These are phyloP conservation scores for Cerrena zonata DNA, from an alignment of 1,284 basidiomycete species.

Conservation along the genomic window DNA sequence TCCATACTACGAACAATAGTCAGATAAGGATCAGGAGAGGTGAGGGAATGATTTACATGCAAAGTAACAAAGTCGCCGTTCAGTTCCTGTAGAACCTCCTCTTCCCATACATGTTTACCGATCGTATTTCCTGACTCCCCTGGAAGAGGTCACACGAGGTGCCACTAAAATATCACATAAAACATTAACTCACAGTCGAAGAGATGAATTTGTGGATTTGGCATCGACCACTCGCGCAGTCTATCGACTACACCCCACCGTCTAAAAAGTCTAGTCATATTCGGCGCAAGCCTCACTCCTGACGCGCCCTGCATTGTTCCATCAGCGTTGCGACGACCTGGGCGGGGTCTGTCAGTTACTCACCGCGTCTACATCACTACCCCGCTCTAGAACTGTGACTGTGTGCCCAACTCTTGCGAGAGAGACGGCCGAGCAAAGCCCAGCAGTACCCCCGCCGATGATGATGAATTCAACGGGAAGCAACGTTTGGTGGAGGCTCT, in stretches of 20 bases:
- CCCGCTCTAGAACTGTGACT: constrained; percentile 27
- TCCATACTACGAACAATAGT: constrained; percentile 17
- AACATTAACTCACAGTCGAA: constrained; percentile 6
- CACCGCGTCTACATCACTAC: constrained; percentile 15
- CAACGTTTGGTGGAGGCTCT: constrained; percentile 6
- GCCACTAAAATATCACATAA: not conserved
- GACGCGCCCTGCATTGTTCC: constrained; percentile 17
- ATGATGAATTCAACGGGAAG: constrained; percentile 26
- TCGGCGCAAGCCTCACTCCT: constrained; percentile 25
- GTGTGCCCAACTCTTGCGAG: constrained; percentile 26
- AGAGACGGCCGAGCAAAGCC: constrained; percentile 25
- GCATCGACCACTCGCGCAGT: not conserved
- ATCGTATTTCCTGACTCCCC: constrained; percentile 20
- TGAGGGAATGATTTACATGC: constrained; percentile 18
- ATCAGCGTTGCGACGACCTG: not conserved
- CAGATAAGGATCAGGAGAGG: not conserved
- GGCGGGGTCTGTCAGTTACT: constrained; percentile 4
- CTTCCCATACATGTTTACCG: constrained; percentile 22
- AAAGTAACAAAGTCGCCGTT: constrained; percentile 24
- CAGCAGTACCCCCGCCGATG: constrained; percentile 26
- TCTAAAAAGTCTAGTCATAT: constrained; percentile 22
- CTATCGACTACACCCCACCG: constrained; percentile 26
- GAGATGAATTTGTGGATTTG: not conserved
- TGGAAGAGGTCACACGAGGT: constrained; percentile 15
- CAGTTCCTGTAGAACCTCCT: constrained; percentile 22